phyloP scores from a whole-genome alignment of 1,139 yeast species.

The Geotrichum fermentans region DNA sequence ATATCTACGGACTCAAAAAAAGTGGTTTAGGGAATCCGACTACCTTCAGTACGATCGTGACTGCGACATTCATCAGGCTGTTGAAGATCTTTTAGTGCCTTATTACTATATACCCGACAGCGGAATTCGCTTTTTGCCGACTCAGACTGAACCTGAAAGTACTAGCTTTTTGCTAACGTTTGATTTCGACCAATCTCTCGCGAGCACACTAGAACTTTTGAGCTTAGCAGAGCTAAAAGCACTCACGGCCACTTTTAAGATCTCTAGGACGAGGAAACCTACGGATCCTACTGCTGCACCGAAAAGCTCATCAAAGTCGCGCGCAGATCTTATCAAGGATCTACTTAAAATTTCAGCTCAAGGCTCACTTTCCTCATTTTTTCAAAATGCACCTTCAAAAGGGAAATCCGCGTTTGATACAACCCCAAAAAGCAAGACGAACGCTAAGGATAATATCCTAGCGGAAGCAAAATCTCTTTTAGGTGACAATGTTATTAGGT shows the following conservation, averaged over 20 bases:
- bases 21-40: slow-evolving; percentile 16
- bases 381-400: background rate
- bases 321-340: slow-evolving; percentile 9
- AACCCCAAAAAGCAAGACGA: slow-evolving; percentile 9
- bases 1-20: slow-evolving; percentile 13
- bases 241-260: slow-evolving; percentile 1
- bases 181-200: slow-evolving; percentile 6
- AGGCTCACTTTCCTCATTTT: slow-evolving; percentile 10
- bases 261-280: background rate
- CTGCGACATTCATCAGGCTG: slow-evolving; percentile 12
- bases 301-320: background rate
- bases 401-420: slow-evolving; percentile 1
- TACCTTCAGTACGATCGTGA: slow-evolving; percentile 15
- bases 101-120: slow-evolving; percentile 9
- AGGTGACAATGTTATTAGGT: slow-evolving; percentile 12
- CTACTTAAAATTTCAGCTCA: slow-evolving; percentile 7
- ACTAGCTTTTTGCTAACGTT: slow-evolving; percentile 10
- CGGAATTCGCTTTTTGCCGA: background rate
- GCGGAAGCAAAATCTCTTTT: slow-evolving; percentile 9
- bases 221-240: slow-evolving; percentile 6
- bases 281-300: background rate
- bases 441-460: slow-evolving; percentile 7
- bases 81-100: slow-evolving; percentile 6
- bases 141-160: background rate
- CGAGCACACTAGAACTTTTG: slow-evolving; percentile 6